Evolutionary conservation across 208 protist genomes (phyloP), one percentile per base, ranked within the genome.

Genomic region (Leishmania tarentolae): DNA sequence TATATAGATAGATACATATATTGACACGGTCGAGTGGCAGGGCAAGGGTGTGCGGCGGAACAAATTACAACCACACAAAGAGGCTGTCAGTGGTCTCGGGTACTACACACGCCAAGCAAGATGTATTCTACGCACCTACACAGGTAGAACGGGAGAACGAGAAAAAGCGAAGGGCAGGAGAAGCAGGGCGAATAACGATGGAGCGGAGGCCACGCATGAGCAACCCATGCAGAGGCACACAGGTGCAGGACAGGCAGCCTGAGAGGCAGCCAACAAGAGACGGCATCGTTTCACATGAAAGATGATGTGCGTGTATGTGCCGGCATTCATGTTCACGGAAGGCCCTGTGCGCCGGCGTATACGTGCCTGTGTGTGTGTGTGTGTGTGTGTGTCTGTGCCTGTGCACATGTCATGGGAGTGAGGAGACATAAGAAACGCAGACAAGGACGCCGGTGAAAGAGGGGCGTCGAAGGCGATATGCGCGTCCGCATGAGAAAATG

Each of bases 61-160:
- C 50, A 17, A 17, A 53, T 53, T 53, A 53, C 19, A 17, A 17
- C 50, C 15, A 17, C 11, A 53, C 15, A 53, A 53, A 11, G 50
- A 53, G 50, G 50, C 15, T 1, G 50, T 53, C 15, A 17, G 19
- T 53, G 19, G 50, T 53, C 50, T 53, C 50, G 50, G 50, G 50
- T 53, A 53, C 15, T n/a, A 53, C 50, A n/a, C 50, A 3, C 50
- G 4, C 13, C 15, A 17, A 53, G 50, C 2, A 19, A 17, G 50
- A 17, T 19, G 19, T 53, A 17, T 11, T 53, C 50, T 53, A 53
- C 50, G 50, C 13, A n/a, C 19, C n/a, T 9, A 50, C 21, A 7
- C 47, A 72, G n/a, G 19, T 13, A 76, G 63, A 52, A 70, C 53
- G 82, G 75, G 65, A 63, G 47, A 59, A 46, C 78, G 79, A 78